phyloP scores from a whole-genome alignment of 805 yeast species.

The Ogataea minuta region DNA sequence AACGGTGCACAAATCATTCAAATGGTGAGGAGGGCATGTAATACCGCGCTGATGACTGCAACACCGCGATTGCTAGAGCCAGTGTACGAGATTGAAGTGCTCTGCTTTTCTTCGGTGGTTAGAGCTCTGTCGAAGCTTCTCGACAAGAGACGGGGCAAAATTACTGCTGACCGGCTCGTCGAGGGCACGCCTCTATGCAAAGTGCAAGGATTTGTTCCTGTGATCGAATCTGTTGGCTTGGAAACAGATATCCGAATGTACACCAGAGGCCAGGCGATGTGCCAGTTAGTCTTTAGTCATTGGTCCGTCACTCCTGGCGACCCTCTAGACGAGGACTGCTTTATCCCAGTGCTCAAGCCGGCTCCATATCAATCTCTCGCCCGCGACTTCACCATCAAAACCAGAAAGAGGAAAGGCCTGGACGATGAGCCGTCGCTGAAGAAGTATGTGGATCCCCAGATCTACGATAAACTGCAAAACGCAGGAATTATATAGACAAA shows the following conservation, averaged over 20 bases:
- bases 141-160: constrained; percentile 67
- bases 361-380: constrained; percentile 71
- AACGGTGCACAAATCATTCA: constrained; percentile 76
- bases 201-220: constrained; percentile 70
- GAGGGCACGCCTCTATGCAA: constrained; percentile 70
- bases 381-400: constrained; percentile 85
- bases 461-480: constrained; percentile 48
- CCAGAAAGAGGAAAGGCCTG: constrained; percentile 84
- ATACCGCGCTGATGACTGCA: constrained; percentile 74
- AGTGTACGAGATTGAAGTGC: constrained; percentile 55
- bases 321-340: constrained; percentile 69
- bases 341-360: constrained; percentile 69
- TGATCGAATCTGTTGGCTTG: constrained; percentile 85
- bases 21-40: constrained; percentile 79
- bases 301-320: constrained; percentile 91
- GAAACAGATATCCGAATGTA: constrained; percentile 80
- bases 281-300: constrained; percentile 59
- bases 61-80: constrained; percentile 84
- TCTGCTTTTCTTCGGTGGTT: constrained; percentile 45
- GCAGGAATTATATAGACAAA: constrained; percentile 19
- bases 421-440: constrained; percentile 66
- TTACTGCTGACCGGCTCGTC: constrained; percentile 48
- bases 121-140: constrained; percentile 37
- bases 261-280: constrained; percentile 76
- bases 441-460: constrained; percentile 63